phyloP scores from a whole-genome alignment of 306 rosid genomes.

The Rosa persica region DNA sequence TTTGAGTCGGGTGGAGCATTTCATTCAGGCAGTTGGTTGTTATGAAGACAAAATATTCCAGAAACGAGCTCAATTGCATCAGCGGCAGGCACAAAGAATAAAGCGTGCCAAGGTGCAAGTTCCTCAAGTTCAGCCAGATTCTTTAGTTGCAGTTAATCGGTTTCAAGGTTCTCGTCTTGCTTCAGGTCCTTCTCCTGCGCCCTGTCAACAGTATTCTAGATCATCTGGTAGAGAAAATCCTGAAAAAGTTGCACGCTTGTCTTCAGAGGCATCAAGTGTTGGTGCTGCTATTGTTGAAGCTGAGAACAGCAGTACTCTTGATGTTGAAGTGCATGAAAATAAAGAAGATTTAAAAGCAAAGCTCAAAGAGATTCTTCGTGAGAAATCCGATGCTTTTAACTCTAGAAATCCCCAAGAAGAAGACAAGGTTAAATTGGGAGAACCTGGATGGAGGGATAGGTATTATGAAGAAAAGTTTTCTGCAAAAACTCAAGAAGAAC shows the following conservation, averaged over 20 bases:
- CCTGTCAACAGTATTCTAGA: slow-evolving; percentile 49
- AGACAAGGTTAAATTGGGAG: slow-evolving; percentile 92
- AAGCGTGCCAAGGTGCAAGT: slow-evolving; percentile 75
- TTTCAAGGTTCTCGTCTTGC: slow-evolving; percentile 95
- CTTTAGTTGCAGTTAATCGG: slow-evolving; percentile 67
- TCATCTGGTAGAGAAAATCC: slow-evolving; percentile 19
- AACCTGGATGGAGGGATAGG: slow-evolving; percentile 94
- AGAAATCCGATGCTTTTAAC: slow-evolving; percentile 82
- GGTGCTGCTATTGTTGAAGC: slow-evolving; percentile 96
- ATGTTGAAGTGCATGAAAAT: slow-evolving; percentile 54
- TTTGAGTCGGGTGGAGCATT: slow-evolving; percentile 74
- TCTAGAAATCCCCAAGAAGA: slow-evolving; percentile 43
- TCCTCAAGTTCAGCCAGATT: slow-evolving; percentile 72
- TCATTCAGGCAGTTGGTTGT: slow-evolving; percentile 90
- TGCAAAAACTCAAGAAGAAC: slow-evolving; percentile 79
- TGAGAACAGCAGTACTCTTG: slow-evolving; percentile 40
- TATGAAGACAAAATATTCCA: slow-evolving; percentile 86
- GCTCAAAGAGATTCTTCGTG: slow-evolving; percentile 76
- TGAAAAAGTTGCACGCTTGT: slow-evolving; percentile 55
- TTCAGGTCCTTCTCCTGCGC: slow-evolving; percentile 73
- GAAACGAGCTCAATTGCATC: slow-evolving; percentile 80
- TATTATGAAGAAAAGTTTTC: slow-evolving; percentile 84
- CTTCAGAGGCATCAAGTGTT: slow-evolving; percentile 50
- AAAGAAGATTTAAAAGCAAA: slow-evolving; percentile 78
- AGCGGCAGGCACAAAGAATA: slow-evolving; percentile 81